A percentile compares a stretch with the other conserved stretches of the same genome.
Conservation (phyloP, 768 basidiomycete genomes). For the Tulasnella sp. region DNA sequence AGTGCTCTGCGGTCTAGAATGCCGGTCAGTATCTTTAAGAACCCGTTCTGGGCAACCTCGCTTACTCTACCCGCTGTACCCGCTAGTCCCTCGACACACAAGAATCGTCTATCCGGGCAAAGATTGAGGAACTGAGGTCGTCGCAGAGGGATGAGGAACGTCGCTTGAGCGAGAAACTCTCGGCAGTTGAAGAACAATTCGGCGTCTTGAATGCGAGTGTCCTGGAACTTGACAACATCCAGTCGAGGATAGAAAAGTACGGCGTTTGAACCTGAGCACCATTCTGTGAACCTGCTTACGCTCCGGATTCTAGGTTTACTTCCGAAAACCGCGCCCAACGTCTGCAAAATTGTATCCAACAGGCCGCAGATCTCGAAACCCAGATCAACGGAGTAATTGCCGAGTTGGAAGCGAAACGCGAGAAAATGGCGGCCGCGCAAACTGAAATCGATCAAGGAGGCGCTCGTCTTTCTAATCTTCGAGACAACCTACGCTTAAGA, state of each 20-base stretch:
- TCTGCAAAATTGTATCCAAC: conserved; percentile 61
- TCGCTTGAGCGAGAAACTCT: conserved; percentile 48
- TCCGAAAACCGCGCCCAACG: conserved; percentile 65
- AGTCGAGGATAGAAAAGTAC: conserved; percentile 68
- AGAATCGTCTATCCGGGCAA: conserved; percentile 63
- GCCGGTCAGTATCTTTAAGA: conserved; percentile 16
- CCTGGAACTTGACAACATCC: conserved; percentile 44
- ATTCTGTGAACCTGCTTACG: not conserved
- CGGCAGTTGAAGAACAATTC: conserved; percentile 23
- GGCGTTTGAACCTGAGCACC: conserved; percentile 35
- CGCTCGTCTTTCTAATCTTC: conserved; percentile 67
- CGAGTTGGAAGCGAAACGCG: conserved; percentile 50
- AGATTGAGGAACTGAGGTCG: conserved; percentile 64
- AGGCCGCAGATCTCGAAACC: conserved; percentile 55
- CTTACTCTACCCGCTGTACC: not conserved
- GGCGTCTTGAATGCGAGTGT: conserved; percentile 31
- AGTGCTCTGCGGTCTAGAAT: conserved; percentile 32
- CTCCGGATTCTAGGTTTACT: conserved; percentile 60
- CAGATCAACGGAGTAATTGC: conserved; percentile 51
- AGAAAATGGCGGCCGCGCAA: conserved; percentile 61
- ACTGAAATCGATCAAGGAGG: conserved; percentile 78
- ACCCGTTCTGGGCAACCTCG: no score
- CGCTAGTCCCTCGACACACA: conserved; percentile 64
- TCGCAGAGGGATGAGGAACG: conserved; percentile 56
- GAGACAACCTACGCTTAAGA: conserved; percentile 82